These are phyloP conservation scores for Mortierella sp. DNA, from an alignment of 371 early-diverging fungal species.

Conservation along the genomic window DNA sequence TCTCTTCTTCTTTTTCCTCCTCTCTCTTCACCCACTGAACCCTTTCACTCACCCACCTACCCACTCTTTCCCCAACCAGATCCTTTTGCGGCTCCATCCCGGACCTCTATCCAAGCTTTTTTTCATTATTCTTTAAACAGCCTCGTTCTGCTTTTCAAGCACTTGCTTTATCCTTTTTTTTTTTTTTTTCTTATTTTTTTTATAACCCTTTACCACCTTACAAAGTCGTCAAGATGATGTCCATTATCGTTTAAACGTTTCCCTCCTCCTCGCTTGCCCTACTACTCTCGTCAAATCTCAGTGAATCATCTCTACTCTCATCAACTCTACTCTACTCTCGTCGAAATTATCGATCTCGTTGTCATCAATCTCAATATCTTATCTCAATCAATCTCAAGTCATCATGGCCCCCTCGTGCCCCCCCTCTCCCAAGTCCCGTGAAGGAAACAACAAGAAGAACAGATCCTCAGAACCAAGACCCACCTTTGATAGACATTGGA, in stretches of 20 bases:
- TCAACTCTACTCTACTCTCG: slow-evolving; percentile 16
- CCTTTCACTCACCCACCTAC: slow-evolving; percentile 6
- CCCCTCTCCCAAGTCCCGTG: slow-evolving; percentile 40
- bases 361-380: slow-evolving; percentile 8
- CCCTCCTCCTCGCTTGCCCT: slow-evolving; percentile 7
- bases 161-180: slow-evolving; percentile 9
- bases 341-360: neutral
- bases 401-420: slow-evolving; percentile 53
- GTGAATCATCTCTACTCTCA: slow-evolving; percentile 13
- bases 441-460: slow-evolving; percentile 28
- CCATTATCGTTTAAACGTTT: slow-evolving; percentile 48
- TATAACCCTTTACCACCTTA: slow-evolving; percentile 19
- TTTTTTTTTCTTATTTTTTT: slow-evolving; percentile 15
- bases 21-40: neutral
- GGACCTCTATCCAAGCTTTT: neutral
- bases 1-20: neutral
- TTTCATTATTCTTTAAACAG: neutral
- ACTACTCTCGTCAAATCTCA: slow-evolving; percentile 2
- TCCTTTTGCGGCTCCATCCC: neutral
- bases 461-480: slow-evolving; percentile 37
- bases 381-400: slow-evolving; percentile 20
- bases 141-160: neutral
- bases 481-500: slow-evolving; percentile 43
- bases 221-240: slow-evolving; percentile 35
- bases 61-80: neutral